A percentile compares a stretch with the other conserved stretches of the same genome.
Evolutionary conservation across 441 rosid genomes (phyloP).

Genomic region (Viola pubescens): DNA sequence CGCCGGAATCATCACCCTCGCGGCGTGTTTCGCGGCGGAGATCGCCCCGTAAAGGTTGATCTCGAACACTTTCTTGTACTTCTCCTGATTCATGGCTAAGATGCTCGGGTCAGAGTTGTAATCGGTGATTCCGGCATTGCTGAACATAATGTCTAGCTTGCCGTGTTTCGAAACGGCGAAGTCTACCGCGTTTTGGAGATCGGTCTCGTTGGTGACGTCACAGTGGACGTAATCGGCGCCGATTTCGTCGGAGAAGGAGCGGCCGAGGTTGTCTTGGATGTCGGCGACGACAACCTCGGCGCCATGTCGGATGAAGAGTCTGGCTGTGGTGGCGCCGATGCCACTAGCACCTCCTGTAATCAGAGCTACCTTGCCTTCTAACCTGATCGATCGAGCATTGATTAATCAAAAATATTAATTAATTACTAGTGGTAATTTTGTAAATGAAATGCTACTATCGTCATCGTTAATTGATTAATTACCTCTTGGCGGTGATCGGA

Average conservation of each 20-base stretch:
- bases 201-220: constrained; percentile 24
- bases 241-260: constrained; percentile 17
- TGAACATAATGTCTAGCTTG: constrained; percentile 43
- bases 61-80: constrained; percentile 31
- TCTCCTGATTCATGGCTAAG: constrained; percentile 10
- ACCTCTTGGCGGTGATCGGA: too few relatives aligned
- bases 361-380: constrained; percentile 40
- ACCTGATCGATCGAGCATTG: constrained; percentile 12
- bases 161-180: constrained; percentile 22
- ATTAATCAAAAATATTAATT: too few relatives aligned
- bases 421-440: too few relatives aligned
- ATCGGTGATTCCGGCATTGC: constrained; percentile 34
- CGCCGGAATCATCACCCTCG: constrained; percentile 43
- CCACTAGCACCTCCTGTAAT: constrained; percentile 45
- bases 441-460: too few relatives aligned
- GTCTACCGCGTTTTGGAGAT: constrained; percentile 23
- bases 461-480: too few relatives aligned
- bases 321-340: constrained; percentile 30
- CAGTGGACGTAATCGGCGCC: constrained; percentile 24
- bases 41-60: constrained; percentile 29
- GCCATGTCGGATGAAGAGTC: constrained; percentile 30
- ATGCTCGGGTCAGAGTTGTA: constrained; percentile 6
- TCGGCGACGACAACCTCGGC: constrained; percentile 43
- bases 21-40: constrained; percentile 40
- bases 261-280: constrained; percentile 35